Base-by-base conservation (phyloP, 2,329 filamentous ascomycete species). In the Neofusicoccum umdonicola region DNA sequence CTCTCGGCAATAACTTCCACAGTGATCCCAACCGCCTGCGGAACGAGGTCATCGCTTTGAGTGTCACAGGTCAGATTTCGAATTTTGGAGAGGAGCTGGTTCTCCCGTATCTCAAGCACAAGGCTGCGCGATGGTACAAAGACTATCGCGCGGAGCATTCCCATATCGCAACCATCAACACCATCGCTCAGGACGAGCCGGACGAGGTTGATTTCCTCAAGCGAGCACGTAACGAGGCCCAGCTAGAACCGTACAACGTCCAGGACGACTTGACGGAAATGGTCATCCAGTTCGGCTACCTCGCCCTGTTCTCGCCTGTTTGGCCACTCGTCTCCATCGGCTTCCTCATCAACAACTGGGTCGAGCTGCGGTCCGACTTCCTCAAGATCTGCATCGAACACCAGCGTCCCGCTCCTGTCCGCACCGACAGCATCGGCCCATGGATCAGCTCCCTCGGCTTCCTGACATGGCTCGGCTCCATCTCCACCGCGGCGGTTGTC, bases 321-420 rank as follows among this genome's bases (percentile, higher is more conserved):
- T 76, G 73, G 74, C 74, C 74, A 3, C 69, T 76, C 4, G 69
- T 75, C 9, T 69, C 71, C 2, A 74, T 76, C 39, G 73, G 73
- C 4, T 76, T 76, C 64, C 71, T 76, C 47, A 70, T 76, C 65
- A 76, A 76, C 64, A 76, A 76, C 48, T 76, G 73, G 74, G 67
- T 76, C 54, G 74, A 76, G 48, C 67, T 76, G 13, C 72, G 74
- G 2, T 73, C 73, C 27, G 74, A 76, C 44, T 73, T 74, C 31
- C 66, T 74, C 41, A 76, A 76, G 45, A 75, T 76, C 17, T 72
- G 71, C 37, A 66, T 73, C 31, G 74, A 76, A 37, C 67, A 74
- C 50, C 72, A 74, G 52, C 67, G 74, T 4, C 74, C 74, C 1
- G 64, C 69, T 3, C 68, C 73, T 1, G 62, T 66, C 8, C 72